phyloP scores from a whole-genome alignment of 345 rosid species.

The Citrus mangshanensis region DNA sequence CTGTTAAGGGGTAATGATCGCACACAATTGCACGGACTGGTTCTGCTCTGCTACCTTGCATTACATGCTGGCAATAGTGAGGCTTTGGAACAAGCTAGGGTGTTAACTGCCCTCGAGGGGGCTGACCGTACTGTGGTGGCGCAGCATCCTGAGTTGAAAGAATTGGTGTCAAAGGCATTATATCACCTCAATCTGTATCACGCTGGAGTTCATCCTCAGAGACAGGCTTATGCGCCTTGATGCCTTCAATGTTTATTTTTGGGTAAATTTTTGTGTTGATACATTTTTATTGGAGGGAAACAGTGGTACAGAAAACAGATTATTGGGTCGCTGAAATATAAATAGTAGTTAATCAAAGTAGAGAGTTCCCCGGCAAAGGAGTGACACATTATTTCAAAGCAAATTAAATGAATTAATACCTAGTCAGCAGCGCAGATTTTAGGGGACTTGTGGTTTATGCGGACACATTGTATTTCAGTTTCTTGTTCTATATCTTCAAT shows the following conservation, averaged over 20 bases:
- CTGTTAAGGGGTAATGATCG: conserved; percentile 57
- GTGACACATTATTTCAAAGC: neutral
- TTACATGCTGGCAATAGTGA: conserved; percentile 56
- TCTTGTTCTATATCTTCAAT: neutral
- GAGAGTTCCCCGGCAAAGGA: neutral
- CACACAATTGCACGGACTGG: conserved; percentile 52
- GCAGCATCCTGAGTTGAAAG: conserved; percentile 65
- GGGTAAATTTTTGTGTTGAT: conserved; percentile 9
- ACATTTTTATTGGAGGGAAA: conserved; percentile 6
- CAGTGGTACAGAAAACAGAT: conserved; percentile 4
- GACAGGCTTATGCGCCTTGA: conserved; percentile 31
- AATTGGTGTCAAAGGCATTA: conserved; percentile 54
- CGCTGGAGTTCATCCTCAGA: conserved; percentile 52
- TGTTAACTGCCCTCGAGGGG: conserved; percentile 77
- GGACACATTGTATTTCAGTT: neutral
- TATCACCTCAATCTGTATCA: conserved; percentile 67
- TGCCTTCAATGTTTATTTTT: neutral
- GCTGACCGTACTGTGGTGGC: conserved; percentile 49
- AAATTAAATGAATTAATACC: conserved; percentile 5
- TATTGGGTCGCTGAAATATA: neutral
- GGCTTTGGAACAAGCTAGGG: conserved; percentile 66
- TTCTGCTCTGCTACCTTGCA: conserved; percentile 75
- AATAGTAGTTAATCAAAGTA: neutral
- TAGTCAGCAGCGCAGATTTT: neutral
- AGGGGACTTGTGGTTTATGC: neutral